Conservation (phyloP, 345 rosid species). For the Linum lewisii region DNA sequence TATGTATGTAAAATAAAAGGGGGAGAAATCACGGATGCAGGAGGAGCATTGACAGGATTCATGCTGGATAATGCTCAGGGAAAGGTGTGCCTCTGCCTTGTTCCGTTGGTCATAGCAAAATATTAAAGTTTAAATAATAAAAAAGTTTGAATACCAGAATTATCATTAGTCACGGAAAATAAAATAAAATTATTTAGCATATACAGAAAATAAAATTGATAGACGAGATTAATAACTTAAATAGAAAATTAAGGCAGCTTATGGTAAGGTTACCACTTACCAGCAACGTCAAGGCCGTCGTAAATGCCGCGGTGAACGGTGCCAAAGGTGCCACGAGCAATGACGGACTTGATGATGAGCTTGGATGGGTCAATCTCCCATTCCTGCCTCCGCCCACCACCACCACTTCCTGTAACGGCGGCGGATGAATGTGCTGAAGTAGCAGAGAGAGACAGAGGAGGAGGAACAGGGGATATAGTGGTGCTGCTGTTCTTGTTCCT, state of each 20-base stretch:
- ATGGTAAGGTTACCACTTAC: conserved; percentile 10
- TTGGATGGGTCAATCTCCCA: conserved; percentile 29
- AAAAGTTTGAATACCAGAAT: not conserved
- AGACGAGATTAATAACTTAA: no score
- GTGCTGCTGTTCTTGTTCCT: not conserved
- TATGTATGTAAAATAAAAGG: no score
- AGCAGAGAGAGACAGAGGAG: not conserved
- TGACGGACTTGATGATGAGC: conserved; percentile 20
- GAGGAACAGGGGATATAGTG: not conserved
- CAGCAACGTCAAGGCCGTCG: conserved; percentile 33
- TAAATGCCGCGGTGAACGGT: conserved; percentile 27
- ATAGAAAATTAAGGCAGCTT: no score
- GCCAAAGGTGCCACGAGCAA: conserved; percentile 28
- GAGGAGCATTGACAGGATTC: not conserved
- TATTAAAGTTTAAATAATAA: not conserved
- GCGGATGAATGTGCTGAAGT: not conserved
- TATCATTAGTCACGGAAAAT: no score
- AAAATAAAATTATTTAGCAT: no score
- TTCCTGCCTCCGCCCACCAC: conserved; percentile 18
- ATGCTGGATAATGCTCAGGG: not conserved
- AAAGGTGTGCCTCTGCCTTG: not conserved
- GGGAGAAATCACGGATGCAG: not conserved
- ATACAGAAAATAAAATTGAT: no score
- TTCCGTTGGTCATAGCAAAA: not conserved
- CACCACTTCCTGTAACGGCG: not conserved